Percentiles rank a stretch among this genome's conserved stretches.
These are phyloP conservation scores for Trichophyton schoenleinii DNA, from an alignment of 2,329 filamentous ascomycete genomes.

Conservation along the genomic window DNA sequence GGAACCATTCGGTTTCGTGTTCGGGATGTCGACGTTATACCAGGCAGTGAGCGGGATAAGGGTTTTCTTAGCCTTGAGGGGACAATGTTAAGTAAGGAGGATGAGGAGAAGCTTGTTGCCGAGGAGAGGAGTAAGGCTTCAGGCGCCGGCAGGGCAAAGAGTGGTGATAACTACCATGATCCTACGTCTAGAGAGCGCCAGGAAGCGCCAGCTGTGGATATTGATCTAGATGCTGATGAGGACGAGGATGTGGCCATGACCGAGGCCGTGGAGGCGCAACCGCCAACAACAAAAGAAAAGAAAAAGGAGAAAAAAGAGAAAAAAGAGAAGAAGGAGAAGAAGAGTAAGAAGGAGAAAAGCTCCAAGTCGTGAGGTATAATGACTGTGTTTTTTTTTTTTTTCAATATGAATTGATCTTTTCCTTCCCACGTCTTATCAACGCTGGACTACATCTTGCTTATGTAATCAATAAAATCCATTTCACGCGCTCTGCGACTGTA, in stretches of 20 bases:
- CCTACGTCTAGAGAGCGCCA: not conserved
- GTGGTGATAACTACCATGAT: not conserved
- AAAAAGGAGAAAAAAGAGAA: slow-evolving; percentile 5
- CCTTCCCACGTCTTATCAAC: not conserved
- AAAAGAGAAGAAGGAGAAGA: slow-evolving; percentile 1
- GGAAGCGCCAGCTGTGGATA: slow-evolving; percentile 21
- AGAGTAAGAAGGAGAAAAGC: slow-evolving; percentile 4
- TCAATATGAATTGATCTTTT: not conserved
- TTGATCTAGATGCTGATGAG: not conserved
- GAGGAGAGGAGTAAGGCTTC: slow-evolving; percentile 33
- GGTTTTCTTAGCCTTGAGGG: slow-evolving; percentile 79
- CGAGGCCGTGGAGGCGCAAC: not conserved
- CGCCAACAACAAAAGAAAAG: not conserved
- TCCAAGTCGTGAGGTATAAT: not conserved
- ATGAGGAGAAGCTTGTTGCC: slow-evolving; percentile 49
- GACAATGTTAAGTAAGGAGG: slow-evolving; percentile 61
- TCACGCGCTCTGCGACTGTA: not conserved
- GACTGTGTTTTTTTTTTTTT: not conserved
- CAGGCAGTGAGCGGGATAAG: slow-evolving; percentile 56
- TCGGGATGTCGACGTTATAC: slow-evolving; percentile 62
- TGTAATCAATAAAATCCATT: not conserved
- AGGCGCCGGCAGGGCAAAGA: not conserved
- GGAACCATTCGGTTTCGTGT: slow-evolving; percentile 66
- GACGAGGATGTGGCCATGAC: not conserved
- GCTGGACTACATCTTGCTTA: not conserved